A percentile compares a stretch with the other conserved stretches of the same genome.
These are phyloP conservation scores for Polytrichum commune DNA, from an alignment of 225 moss, liverwort and hornwort species.

Conservation along the genomic window DNA sequence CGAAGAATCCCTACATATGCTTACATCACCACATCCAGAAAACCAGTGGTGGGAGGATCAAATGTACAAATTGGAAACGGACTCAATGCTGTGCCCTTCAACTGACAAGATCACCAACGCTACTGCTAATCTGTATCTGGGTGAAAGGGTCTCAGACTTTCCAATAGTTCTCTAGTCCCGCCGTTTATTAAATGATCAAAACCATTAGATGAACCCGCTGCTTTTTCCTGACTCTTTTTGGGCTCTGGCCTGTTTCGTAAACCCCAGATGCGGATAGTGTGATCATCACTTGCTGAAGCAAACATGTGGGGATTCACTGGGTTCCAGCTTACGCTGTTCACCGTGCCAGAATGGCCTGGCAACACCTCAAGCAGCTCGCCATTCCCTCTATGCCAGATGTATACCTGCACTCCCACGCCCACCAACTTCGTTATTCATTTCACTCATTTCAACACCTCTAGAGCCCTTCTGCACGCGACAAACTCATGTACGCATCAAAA, in stretches of 20 bases:
- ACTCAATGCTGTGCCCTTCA: constrained; percentile 35
- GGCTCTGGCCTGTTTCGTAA: constrained; percentile 60
- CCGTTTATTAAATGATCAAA: constrained; percentile 96
- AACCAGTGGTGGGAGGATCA: constrained; percentile 49
- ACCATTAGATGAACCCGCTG: constrained; percentile 72
- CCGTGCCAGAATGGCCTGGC: constrained; percentile 96
- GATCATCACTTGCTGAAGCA: constrained; percentile 99
- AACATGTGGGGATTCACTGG: constrained; percentile 99
- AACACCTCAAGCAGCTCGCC: constrained; percentile 92
- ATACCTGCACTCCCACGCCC: constrained; percentile 62
- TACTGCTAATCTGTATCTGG: constrained; percentile 50
- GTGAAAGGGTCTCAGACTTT: constrained; percentile 93
- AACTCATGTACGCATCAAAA: too few species aligned
- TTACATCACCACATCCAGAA: constrained; percentile 51
- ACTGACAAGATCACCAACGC: constrained; percentile 28
- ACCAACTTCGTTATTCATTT: neutral
- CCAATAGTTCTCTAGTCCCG: constrained; percentile 94
- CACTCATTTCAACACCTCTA: too few species aligned
- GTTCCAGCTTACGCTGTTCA: constrained; percentile 99
- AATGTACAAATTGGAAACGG: constrained; percentile 57
- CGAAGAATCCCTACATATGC: constrained; percentile 51
- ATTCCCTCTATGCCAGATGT: constrained; percentile 99
- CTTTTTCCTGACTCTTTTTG: constrained; percentile 43
- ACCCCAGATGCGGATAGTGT: constrained; percentile 99
- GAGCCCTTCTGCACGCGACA: too few species aligned